Conservation (phyloP, 2,329 filamentous ascomycete genomes). For the Dactylellina haptotyla region DNA sequence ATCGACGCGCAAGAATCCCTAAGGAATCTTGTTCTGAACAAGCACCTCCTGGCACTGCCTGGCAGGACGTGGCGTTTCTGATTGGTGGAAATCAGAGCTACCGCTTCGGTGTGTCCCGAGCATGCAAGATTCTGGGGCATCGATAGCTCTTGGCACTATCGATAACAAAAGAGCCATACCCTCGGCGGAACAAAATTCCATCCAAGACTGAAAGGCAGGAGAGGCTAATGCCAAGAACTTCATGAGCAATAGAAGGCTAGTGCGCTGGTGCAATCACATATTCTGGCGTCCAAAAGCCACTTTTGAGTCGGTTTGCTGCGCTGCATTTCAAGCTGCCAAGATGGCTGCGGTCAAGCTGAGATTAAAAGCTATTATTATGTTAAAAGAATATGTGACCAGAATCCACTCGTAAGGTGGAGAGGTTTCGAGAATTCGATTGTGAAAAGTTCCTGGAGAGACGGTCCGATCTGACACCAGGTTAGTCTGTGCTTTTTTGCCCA, state of each 20-base stretch:
- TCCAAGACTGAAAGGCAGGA: conserved; percentile 18
- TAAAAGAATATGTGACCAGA: too few species aligned
- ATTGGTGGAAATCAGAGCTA: conserved; percentile 53
- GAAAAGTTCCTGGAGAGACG: too few species aligned
- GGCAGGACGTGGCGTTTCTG: conserved; percentile 17
- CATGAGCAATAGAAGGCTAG: background rate
- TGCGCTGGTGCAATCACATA: background rate
- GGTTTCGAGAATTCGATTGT: too few species aligned
- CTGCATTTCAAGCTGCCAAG: too few species aligned
- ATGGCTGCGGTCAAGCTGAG: too few species aligned
- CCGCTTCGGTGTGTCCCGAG: conserved; percentile 35
- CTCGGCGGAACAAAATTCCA: conserved; percentile 53
- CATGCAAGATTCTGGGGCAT: conserved; percentile 34
- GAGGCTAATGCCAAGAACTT: background rate
- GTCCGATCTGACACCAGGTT: too few species aligned
- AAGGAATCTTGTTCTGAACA: conserved; percentile 47
- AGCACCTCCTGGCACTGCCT: conserved; percentile 25
- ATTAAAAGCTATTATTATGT: too few species aligned
- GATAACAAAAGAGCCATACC: conserved; percentile 3
- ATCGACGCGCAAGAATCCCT: conserved; percentile 15
- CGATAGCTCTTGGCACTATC: conserved; percentile 28
- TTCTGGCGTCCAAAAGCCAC: too few species aligned
- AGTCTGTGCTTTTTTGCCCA: too few species aligned
- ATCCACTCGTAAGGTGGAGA: too few species aligned
- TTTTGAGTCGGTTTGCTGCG: too few species aligned